phyloP scores from a whole-genome alignment of 345 rosid species.

The Gossypium herbaceum region DNA sequence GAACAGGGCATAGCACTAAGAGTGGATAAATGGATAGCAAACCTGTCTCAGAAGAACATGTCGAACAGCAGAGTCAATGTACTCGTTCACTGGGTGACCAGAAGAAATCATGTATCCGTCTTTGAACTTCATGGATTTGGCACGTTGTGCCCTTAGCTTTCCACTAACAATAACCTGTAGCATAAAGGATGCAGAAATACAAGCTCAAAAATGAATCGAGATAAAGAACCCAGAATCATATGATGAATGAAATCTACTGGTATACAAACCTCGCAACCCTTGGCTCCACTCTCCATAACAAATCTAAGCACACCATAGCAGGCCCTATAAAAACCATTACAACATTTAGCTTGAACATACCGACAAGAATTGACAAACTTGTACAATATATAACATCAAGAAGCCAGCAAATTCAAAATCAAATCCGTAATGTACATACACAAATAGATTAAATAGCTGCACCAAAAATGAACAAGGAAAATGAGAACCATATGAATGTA shows the following conservation, averaged over 20 bases:
- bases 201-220: neutral
- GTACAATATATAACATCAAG: neutral
- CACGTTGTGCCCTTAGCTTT: constrained; percentile 80
- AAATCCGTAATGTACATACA: too few relatives aligned
- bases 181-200: neutral
- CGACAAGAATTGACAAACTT: neutral
- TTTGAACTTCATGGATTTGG: constrained; percentile 94
- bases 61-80: constrained; percentile 81
- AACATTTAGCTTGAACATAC: neutral
- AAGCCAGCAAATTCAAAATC: neutral
- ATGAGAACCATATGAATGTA: neutral
- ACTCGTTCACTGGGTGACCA: constrained; percentile 85
- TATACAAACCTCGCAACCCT: constrained; percentile 72
- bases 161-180: constrained; percentile 87
- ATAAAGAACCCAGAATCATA: neutral
- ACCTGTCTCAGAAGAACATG: constrained; percentile 94
- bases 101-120: constrained; percentile 96
- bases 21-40: neutral
- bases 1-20: neutral
- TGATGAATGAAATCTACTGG: neutral
- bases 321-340: constrained; percentile 39
- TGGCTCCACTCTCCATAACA: constrained; percentile 89
- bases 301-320: constrained; percentile 85
- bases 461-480: neutral
- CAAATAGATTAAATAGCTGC: neutral